Percentiles rank a stretch among this genome's conserved stretches.
phyloP scores from a whole-genome alignment of 148 eudicot genomes.

The Cornus florida region DNA sequence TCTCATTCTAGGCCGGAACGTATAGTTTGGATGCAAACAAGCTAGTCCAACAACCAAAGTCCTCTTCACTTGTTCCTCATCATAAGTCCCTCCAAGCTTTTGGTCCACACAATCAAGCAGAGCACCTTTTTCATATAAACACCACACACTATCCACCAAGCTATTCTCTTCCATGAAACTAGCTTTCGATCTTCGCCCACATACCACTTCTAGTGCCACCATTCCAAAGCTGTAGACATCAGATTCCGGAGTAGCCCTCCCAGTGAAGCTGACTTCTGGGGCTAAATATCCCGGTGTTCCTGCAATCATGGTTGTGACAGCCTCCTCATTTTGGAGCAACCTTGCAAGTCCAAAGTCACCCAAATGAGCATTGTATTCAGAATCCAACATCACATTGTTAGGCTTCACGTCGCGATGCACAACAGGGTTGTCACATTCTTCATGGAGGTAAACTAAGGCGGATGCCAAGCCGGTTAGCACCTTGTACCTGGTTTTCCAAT shows the following conservation, averaged over 20 bases:
- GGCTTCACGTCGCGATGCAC: conserved; percentile 80
- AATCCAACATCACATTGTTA: conserved; percentile 69
- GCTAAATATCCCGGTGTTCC: conserved; percentile 82
- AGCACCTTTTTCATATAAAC: conserved; percentile 27
- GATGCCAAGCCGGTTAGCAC: conserved; percentile 59
- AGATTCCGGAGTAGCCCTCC: conserved; percentile 64
- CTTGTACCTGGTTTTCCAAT: conserved; percentile 44
- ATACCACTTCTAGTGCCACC: conserved; percentile 63
- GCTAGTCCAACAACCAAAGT: conserved; percentile 43
- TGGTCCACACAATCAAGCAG: conserved; percentile 42
- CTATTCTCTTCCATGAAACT: conserved; percentile 58
- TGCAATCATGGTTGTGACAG: conserved; percentile 65
- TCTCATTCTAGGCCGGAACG: conserved; percentile 57
- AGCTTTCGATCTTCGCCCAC: conserved; percentile 61
- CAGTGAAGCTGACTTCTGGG: conserved; percentile 74
- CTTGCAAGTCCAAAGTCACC: conserved; percentile 82
- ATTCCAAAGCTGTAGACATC: conserved; percentile 82
- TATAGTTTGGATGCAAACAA: conserved; percentile 56
- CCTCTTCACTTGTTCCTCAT: conserved; percentile 40
- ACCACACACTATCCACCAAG: conserved; percentile 57
- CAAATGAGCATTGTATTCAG: conserved; percentile 54
- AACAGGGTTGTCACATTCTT: conserved; percentile 67
- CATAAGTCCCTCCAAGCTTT: conserved; percentile 29
- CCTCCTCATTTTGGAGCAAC: conserved; percentile 38
- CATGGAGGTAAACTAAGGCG: conserved; percentile 59